phyloP scores from a whole-genome alignment of 768 basidiomycete genomes.

The Serpula lacrymans region DNA sequence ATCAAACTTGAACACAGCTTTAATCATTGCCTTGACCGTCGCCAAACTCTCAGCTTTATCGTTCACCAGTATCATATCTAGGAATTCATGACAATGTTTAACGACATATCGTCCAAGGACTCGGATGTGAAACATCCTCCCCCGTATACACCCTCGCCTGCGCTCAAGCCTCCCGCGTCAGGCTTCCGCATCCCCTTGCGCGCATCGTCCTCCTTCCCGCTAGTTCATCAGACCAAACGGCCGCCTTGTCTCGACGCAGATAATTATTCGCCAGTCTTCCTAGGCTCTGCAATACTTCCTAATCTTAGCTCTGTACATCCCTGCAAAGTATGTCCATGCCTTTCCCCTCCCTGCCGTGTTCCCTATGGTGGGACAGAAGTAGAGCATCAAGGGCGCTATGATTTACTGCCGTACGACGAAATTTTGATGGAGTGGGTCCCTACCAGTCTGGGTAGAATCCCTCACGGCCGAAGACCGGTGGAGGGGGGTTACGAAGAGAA shows the following conservation, averaged over 20 bases:
- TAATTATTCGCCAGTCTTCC: conserved; percentile 55
- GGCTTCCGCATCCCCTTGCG: conserved; percentile 63
- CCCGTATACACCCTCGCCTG: too few species aligned
- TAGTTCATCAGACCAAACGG: conserved; percentile 36
- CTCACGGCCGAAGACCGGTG: conserved; percentile 54
- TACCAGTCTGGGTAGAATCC: conserved; percentile 57
- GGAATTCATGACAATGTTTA: too few species aligned
- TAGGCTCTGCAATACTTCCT: conserved; percentile 70
- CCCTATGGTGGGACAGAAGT: conserved; percentile 63
- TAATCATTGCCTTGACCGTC: too few species aligned
- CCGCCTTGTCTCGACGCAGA: conserved; percentile 58
- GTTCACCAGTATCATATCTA: too few species aligned
- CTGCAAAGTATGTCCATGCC: conserved; percentile 71
- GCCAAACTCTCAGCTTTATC: too few species aligned
- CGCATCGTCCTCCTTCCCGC: conserved; percentile 36
- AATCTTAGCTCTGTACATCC: conserved; percentile 61
- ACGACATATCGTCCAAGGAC: too few species aligned
- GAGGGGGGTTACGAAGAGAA: conserved; percentile 75
- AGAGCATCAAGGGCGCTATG: conserved; percentile 63
- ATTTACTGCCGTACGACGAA: conserved; percentile 67
- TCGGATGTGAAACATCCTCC: too few species aligned
- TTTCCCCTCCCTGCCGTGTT: conserved; percentile 50
- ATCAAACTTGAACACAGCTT: too few species aligned
- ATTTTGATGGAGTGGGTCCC: conserved; percentile 73
- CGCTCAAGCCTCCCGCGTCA: conserved; percentile 45